phyloP scores from a whole-genome alignment of 2,329 filamentous ascomycete species.

The Penicillium sp. region DNA sequence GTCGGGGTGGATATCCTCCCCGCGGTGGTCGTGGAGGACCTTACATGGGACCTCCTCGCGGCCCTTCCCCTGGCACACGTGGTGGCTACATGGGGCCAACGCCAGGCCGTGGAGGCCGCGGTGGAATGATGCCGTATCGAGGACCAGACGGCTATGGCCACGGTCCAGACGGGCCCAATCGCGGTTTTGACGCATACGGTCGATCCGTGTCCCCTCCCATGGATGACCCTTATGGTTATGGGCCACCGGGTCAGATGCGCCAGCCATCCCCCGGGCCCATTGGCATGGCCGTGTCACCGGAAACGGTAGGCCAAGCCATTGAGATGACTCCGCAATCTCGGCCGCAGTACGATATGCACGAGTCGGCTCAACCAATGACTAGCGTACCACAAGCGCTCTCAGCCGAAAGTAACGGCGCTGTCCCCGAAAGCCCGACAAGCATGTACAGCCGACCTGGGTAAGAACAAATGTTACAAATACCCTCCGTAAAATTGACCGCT shows the following conservation, averaged over 20 bases:
- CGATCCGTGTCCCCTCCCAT: constrained; percentile 21
- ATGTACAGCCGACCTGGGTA: constrained; percentile 67
- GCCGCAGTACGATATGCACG: constrained; percentile 25
- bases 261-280: constrained; percentile 29
- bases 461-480: constrained; percentile 32
- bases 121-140: constrained; percentile 36
- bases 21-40: constrained; percentile 39
- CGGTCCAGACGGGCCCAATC: constrained; percentile 31
- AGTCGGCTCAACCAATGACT: constrained; percentile 30
- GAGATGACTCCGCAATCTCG: constrained; percentile 71
- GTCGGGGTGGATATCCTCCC: constrained; percentile 48
- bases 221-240: constrained; percentile 23
- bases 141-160: constrained; percentile 41
- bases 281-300: constrained; percentile 31
- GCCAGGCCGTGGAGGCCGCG: constrained; percentile 30
- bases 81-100: constrained; percentile 32
- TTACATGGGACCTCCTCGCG: constrained; percentile 28
- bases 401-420: constrained; percentile 19
- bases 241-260: constrained; percentile 13
- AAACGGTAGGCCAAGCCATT: constrained; percentile 55
- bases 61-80: constrained; percentile 37
- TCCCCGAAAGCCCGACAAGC: constrained; percentile 56
- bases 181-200: constrained; percentile 31
- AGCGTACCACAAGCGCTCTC: constrained; percentile 23
- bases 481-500: constrained; percentile 7